Evolutionary conservation across 1,284 basidiomycete genomes (phyloP), one percentile per base, ranked within the genome.

Genomic region (Rhodotorula mucilaginosa): DNA sequence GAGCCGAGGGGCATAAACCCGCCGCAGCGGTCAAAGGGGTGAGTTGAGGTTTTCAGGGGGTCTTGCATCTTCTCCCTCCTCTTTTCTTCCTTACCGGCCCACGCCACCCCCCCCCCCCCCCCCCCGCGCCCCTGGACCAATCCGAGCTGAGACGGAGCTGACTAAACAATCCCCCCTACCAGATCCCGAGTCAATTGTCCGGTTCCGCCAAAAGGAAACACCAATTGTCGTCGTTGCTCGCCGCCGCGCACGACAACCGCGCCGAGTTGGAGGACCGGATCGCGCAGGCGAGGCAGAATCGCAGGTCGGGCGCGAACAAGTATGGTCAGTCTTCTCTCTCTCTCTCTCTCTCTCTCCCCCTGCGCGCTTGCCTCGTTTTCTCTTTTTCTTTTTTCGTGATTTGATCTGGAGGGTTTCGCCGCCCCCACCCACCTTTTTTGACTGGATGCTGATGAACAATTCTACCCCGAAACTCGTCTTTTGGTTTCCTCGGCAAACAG

Each of bases 181-280:
- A 69, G 66, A 52, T 65, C 21, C 58, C 67, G 52, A 73, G 74
- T 57, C 61, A 71, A 18, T 58, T 69, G 8, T 57, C 61, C 23
- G 64, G 70, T 23, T 56, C 58, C 31, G 77, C 78, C 16, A 62
- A 68, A n/a, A 57, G 69, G 7, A 72, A 74, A 23, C 67, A 70
- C 47, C 79, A 80, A 68, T 73, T 80, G 18, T 74, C 76, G 10
- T 74, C 75, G 5, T 68, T 80, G 23, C 68, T 80, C 34, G 72
- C 73, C 10, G 77, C 79, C 39, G 79, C 79, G 31, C 70, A 76
- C 69, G 71, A 73, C 47, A 80, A 79, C 60, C 66, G 79, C 48
- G 77, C 69, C 13, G 78, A 79, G 65, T 49, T 80, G 39, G 79
- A 80, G 65, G 78, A 79, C 48, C 64, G 77, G 52, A 79, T 80